Evolutionary conservation across 2,329 filamentous ascomycete genomes (phyloP), one percentile per base, ranked within the genome.

Genomic region (Raffaelea albimanens): DNA sequence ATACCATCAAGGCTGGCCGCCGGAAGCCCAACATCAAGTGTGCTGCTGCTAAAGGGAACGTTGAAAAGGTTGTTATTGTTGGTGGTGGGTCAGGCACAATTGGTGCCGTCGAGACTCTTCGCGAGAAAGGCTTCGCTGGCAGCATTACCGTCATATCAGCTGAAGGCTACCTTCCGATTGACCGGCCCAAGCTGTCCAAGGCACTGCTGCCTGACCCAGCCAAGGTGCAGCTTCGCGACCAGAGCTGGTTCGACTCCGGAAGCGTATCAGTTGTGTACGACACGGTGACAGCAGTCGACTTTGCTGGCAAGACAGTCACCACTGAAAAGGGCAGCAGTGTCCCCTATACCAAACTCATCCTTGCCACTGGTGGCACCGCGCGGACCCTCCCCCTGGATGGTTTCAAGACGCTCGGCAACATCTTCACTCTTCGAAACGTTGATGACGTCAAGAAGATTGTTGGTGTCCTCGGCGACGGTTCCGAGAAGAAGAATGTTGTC

Each of bases 101-200:
- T 44, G 90, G 89, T 25, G 76, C 85, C 5, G 71, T 95, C 40
- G 88, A 97, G 62, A 85, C 81, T 13, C 77, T 98, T 16, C 83
- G 91, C 40, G 84, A 85, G 53, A 80, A 83, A 53, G 89, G 90
- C 25, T 97, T 83, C 70, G 75, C 73, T 5, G 91, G 89, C 14
- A 70, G 77, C 47, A 82, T 98, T 56, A 94, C 89, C 1, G 72
- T 95, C 58, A 82, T 98, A 58, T 83, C 86, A 13, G 82, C 78
- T 54, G 93, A 98, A 65, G 84, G 86, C 20, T 85, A 93, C 62
- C 75, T 85, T 31, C 90, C 90, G 29, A 90, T 97, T 57, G 93
- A 98, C 68, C 81, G 93, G 19, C 88, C 93, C 11, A 97, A 97
- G 72, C 76, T 98, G 39, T 96, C 90, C 60, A 98, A 98, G 67